Base-by-base conservation (phyloP, 2,329 filamentous ascomycete species). In the Fusarium sp. region DNA sequence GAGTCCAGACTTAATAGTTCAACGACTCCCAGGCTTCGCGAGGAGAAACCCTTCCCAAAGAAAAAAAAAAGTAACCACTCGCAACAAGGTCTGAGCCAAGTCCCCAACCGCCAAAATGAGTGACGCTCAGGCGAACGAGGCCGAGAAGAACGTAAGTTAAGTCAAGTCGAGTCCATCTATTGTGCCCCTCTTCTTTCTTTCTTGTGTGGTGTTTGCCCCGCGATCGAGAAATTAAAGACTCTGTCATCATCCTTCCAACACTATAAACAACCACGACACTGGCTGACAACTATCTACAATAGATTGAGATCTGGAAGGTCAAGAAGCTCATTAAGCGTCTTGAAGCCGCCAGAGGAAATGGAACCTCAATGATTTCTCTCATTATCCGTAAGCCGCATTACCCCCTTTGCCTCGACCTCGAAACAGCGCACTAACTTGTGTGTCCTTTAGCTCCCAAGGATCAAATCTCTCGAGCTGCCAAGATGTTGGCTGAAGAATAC, bases 401-500 rank as follows among this genome's bases (percentile, higher is more conserved):
- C 41, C 28, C 28, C 12, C 31, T 51, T 18, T 4, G 15, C 8
- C 20, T 40, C 40, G 28, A 26, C 23, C 30, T 51, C 54, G 61
- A 72, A 72, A 73, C 66, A 47, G 54, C 71, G 61, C 69, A 74
- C 72, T 75, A 71, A 75, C 69, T 64, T 20, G 64, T 44, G 53
- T 51, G 61, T 53, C 26, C 38, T 50, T 63, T 77, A 97, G 93
- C 96, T 65, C 96, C 96, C 74, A 99, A 99, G 89, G 94, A 97
- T 82, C 96, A 99, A 84, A 89, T 99, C 70, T 98, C 96, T 45
- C 91, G 94, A 77, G 92, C 93, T 57, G 93, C 96, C 65, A 98
- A 98, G 88, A 99, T 99, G 96, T 92, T 99, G 91, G 97, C 97
- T 85, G 96, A 99, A 97, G 94, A 97, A 92, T 97, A 96, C 80